Percentiles rank a stretch among this genome's conserved stretches.
Conservation (phyloP, 495 filamentous ascomycete species). For the Tuber microsphaerosporum region DNA sequence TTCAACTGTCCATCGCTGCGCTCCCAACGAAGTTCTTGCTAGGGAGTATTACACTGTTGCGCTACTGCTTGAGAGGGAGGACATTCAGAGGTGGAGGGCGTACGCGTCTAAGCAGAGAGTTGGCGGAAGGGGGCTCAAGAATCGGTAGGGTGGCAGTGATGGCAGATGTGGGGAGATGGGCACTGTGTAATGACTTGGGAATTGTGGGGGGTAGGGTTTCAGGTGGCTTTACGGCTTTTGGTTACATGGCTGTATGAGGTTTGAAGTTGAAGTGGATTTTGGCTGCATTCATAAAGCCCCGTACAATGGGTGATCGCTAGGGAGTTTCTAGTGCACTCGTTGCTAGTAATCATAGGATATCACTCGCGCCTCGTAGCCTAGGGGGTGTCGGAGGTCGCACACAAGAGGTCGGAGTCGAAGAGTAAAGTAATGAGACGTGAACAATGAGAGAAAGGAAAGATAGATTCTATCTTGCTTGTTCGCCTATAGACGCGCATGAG, state of each 20-base stretch:
- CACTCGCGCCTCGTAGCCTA: background rate
- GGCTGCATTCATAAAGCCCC: background rate
- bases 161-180: background rate
- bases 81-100: conserved; percentile 61
- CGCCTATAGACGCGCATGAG: no score
- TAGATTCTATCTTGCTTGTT: no score
- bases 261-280: background rate
- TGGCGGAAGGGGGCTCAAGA: conserved; percentile 48
- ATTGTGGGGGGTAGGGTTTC: background rate
- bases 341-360: background rate
- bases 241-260: background rate
- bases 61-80: conserved; percentile 59
- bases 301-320: background rate
- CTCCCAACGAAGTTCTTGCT: conserved; percentile 72
- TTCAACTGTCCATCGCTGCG: conserved; percentile 71
- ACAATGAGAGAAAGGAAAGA: no score
- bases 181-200: background rate
- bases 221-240: background rate
- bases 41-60: conserved; percentile 67
- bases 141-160: conserved; percentile 26
- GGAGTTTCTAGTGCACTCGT: background rate
- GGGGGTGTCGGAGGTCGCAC: no score
- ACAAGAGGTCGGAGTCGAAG: no score
- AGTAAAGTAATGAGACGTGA: no score
- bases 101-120: conserved; percentile 41